phyloP scores from a whole-genome alignment of 1,139 yeast species.

The Pichia terricola region DNA sequence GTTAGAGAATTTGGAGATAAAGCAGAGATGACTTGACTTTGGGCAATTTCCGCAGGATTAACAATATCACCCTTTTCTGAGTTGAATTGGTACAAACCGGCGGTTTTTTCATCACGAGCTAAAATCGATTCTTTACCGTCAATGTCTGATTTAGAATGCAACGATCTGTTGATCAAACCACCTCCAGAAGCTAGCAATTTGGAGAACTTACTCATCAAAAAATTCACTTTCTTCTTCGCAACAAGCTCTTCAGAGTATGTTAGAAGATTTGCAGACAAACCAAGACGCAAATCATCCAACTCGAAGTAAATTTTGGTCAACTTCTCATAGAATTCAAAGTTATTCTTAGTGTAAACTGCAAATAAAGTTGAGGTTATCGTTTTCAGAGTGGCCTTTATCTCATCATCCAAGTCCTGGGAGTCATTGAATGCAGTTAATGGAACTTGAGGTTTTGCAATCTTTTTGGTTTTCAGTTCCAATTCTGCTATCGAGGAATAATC shows the following conservation, averaged over 20 bases:
- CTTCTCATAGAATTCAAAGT: slow-evolving; percentile 50
- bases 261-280: slow-evolving; percentile 44
- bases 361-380: slow-evolving; percentile 55
- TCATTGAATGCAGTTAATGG: slow-evolving; percentile 38
- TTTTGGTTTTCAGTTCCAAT: slow-evolving; percentile 4
- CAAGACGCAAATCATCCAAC: slow-evolving; percentile 55
- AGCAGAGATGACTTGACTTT: slow-evolving; percentile 62
- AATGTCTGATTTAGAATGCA: slow-evolving; percentile 38
- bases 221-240: slow-evolving; percentile 52
- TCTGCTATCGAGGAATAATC: slow-evolving; percentile 2
- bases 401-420: slow-evolving; percentile 40
- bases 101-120: slow-evolving; percentile 53
- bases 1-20: slow-evolving; percentile 64
- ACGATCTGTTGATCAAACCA: slow-evolving; percentile 25
- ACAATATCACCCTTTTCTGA: slow-evolving; percentile 13
- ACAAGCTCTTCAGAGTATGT: slow-evolving; percentile 49
- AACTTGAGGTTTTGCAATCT: slow-evolving; percentile 36
- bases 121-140: slow-evolving; percentile 69
- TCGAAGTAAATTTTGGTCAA: slow-evolving; percentile 45
- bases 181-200: slow-evolving; percentile 46
- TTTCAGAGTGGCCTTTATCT: slow-evolving; percentile 47
- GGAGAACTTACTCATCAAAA: slow-evolving; percentile 54
- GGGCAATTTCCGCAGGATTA: slow-evolving; percentile 52
- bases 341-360: slow-evolving; percentile 63
- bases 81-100: slow-evolving; percentile 46